phyloP scores from a whole-genome alignment of 768 basidiomycete genomes.

The Mycena maculata region DNA sequence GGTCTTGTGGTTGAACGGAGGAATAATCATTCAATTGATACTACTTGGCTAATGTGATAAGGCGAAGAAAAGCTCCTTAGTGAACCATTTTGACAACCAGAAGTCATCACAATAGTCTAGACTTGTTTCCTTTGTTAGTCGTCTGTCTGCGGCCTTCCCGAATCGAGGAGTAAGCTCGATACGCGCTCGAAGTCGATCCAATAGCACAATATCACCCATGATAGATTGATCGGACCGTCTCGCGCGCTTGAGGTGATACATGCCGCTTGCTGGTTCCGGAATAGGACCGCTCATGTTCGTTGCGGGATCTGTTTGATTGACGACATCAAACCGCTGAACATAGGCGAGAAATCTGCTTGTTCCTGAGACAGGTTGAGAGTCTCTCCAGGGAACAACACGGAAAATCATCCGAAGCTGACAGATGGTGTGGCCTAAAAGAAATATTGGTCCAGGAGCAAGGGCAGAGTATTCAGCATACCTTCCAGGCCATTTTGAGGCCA shows the following conservation, averaged over 20 bases:
- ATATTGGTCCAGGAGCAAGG: neutral
- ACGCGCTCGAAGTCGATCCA: constrained; percentile 17
- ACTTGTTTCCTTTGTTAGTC: constrained; percentile 19
- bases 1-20: too few species aligned
- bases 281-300: neutral
- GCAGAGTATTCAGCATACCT: constrained; percentile 13
- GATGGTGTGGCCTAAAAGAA: constrained; percentile 25
- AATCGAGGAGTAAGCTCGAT: constrained; percentile 29
- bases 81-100: constrained; percentile 31
- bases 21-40: too few species aligned
- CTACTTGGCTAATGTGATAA: neutral
- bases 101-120: constrained; percentile 20
- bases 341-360: constrained; percentile 31
- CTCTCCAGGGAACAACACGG: constrained; percentile 6
- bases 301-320: constrained; percentile 17
- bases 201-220: constrained; percentile 26
- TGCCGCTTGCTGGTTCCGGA: constrained; percentile 13
- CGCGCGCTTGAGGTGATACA: constrained; percentile 15
- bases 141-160: constrained; percentile 29
- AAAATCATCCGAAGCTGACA: constrained; percentile 30
- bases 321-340: constrained; percentile 32
- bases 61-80: constrained; percentile 31
- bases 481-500: constrained; percentile 28
- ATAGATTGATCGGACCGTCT: neutral
- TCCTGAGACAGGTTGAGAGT: neutral